Evolutionary conservation across 1,284 basidiomycete genomes (phyloP).

Genomic region (Austroboletus novae-zelandiae): DNA sequence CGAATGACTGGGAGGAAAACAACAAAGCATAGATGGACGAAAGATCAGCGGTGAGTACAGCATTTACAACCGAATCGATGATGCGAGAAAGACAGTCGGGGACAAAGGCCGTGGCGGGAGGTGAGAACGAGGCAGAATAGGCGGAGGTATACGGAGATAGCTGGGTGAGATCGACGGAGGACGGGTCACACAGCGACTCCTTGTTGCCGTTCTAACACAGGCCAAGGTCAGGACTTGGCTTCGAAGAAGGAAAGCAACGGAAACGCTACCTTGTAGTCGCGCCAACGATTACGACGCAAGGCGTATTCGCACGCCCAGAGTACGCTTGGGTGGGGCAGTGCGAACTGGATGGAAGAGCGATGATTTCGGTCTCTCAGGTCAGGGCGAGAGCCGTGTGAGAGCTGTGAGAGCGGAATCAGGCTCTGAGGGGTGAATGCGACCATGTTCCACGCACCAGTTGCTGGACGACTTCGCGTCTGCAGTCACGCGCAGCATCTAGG

Average conservation of each 20-base stretch:
- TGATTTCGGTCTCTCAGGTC: slow-evolving; percentile 68
- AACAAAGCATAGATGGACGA: slow-evolving; percentile 52
- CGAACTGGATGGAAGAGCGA: slow-evolving; percentile 66
- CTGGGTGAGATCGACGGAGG: slow-evolving; percentile 16
- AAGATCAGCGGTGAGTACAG: slow-evolving; percentile 47
- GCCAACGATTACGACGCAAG: slow-evolving; percentile 56
- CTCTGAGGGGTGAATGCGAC: neutral
- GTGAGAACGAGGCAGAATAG: slow-evolving; percentile 9
- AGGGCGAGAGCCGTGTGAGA: slow-evolving; percentile 65
- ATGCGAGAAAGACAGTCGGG: slow-evolving; percentile 36
- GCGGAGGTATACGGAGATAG: slow-evolving; percentile 28
- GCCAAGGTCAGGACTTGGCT: neutral
- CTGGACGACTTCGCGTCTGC: slow-evolving; percentile 58
- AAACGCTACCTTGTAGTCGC: slow-evolving; percentile 48
- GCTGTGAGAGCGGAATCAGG: slow-evolving; percentile 34
- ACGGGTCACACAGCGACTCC: slow-evolving; percentile 26
- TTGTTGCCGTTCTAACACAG: slow-evolving; percentile 31
- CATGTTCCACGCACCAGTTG: slow-evolving; percentile 48
- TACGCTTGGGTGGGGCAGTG: slow-evolving; percentile 55
- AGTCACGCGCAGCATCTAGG: slow-evolving; percentile 71
- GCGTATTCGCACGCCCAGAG: slow-evolving; percentile 69
- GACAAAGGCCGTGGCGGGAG: slow-evolving; percentile 33
- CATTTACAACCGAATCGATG: slow-evolving; percentile 52
- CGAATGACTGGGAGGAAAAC: slow-evolving; percentile 46
- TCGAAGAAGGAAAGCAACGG: neutral